These are phyloP conservation scores for Priceomyces melissophilus DNA, from an alignment of 805 yeast genomes.

Conservation along the genomic window DNA sequence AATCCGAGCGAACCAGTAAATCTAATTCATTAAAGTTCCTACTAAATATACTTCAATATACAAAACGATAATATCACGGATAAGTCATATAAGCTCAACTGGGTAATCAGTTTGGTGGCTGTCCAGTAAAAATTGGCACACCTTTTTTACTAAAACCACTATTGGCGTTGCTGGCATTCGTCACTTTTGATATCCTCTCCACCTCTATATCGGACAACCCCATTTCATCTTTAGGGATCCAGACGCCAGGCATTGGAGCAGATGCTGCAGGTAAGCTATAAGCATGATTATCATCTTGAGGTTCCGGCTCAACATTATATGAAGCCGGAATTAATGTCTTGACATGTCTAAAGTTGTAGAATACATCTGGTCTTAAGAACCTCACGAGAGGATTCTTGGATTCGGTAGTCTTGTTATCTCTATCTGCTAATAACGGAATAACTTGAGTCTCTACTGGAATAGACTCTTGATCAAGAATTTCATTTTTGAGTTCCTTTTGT, in stretches of 20 bases:
- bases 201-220: constrained; percentile 71
- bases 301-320: constrained; percentile 34
- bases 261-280: constrained; percentile 74
- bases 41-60: too few species aligned
- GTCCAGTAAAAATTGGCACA: constrained; percentile 26
- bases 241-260: constrained; percentile 67
- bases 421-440: constrained; percentile 70
- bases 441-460: constrained; percentile 7
- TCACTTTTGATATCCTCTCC: constrained; percentile 49
- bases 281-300: constrained; percentile 54
- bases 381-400: constrained; percentile 43
- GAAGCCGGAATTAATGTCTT: constrained; percentile 32
- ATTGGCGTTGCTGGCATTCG: constrained; percentile 65
- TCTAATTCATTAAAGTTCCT: too few species aligned
- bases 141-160: constrained; percentile 49
- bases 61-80: too few species aligned
- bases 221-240: constrained; percentile 90
- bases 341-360: constrained; percentile 41
- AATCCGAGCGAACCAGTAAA: not conserved
- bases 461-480: constrained; percentile 9
- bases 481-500: constrained; percentile 4
- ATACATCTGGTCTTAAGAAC: constrained; percentile 60
- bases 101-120: constrained; percentile 24
- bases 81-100: too few species aligned
- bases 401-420: constrained; percentile 41